These are phyloP conservation scores for Nemania sp. DNA, from an alignment of 2,329 filamentous ascomycete species.

Conservation along the genomic window DNA sequence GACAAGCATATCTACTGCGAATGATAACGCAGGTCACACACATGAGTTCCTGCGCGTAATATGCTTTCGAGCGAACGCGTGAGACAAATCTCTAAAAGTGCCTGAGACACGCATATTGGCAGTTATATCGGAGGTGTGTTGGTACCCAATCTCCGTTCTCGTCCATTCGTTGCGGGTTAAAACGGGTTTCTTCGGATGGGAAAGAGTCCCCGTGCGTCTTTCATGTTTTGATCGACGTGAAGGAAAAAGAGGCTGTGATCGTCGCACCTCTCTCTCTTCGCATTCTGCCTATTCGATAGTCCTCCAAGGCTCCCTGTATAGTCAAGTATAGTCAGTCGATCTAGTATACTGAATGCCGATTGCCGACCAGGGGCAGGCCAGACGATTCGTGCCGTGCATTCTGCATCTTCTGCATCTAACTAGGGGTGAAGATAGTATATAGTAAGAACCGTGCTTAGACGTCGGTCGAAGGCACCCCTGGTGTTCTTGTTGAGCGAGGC, in stretches of 20 bases:
- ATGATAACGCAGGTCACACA: too few species aligned
- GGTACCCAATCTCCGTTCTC: neutral
- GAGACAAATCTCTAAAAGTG: too few species aligned
- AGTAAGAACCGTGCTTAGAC: constrained; percentile 10
- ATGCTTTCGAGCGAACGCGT: too few species aligned
- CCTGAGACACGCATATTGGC: too few species aligned
- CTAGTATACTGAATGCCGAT: constrained; percentile 5
- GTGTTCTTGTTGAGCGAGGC: too few species aligned
- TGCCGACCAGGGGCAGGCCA: neutral
- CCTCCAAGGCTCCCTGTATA: neutral
- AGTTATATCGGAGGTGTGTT: too few species aligned
- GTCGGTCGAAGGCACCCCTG: too few species aligned
- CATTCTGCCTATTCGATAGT: neutral
- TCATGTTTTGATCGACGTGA: neutral
- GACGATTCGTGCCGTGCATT: neutral
- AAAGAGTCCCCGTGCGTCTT: neutral
- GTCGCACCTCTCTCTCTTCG: neutral
- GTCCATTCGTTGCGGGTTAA: neutral
- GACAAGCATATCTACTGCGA: too few species aligned
- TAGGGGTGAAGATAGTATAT: constrained; percentile 2
- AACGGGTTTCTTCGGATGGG: constrained; percentile 11
- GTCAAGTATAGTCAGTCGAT: constrained; percentile 6
- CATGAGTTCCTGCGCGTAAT: too few species aligned
- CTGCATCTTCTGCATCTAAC: neutral
- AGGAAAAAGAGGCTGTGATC: constrained; percentile 7